Evolutionary conservation across 2,329 filamentous ascomycete species (phyloP), one percentile per base, ranked within the genome.

Genomic region (Aspergillus quadricinctus): DNA sequence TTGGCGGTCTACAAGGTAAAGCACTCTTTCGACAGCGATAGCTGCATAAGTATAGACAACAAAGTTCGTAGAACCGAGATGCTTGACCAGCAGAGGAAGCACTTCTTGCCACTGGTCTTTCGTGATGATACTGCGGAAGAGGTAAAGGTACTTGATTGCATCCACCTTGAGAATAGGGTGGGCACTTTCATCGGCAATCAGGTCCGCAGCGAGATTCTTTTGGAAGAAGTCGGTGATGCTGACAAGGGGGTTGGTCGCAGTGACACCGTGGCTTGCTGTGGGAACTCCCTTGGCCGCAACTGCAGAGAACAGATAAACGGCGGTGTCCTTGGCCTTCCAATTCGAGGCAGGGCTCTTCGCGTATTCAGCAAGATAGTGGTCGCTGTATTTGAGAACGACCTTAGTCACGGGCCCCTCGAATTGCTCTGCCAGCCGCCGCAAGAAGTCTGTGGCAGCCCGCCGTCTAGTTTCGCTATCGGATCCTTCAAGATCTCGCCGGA

Each of bases 251-350:
- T 97, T 99, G 59, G 94, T 90, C 11, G 86, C 92, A 72, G 92
- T 92, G 53, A 97, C 90, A 73, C 95, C 94, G 66, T 96, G 90
- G 0, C 87, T 89, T 7, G 91, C 84, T 3, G 94, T 97, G 31
- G 93, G 87, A 31, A 86, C 84, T 53, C 94, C 94, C 78, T 96
- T 96, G 43, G 92, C 91, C 17, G 94, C 94, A 65, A 97, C 91
- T 4, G 94, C 91, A 40, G 94, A 86, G 80, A 95, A 99, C 17
- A 99, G 84, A 69, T 97, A 97, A 56, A 97, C 88, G n/a, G 94
- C 94, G 0, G 93, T 97, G 69, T 99, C 94, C 78, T 99, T 99
- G 50, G 92, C 87, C 75, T 95, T 96, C 94, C 94, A 99, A 72
- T 96, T 92, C 19, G 82, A 77, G 14, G 77, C 74, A 45, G 80